These are phyloP conservation scores for Gnomoniopsis sp. DNA, from an alignment of 2,329 filamentous ascomycete genomes.

Conservation along the genomic window DNA sequence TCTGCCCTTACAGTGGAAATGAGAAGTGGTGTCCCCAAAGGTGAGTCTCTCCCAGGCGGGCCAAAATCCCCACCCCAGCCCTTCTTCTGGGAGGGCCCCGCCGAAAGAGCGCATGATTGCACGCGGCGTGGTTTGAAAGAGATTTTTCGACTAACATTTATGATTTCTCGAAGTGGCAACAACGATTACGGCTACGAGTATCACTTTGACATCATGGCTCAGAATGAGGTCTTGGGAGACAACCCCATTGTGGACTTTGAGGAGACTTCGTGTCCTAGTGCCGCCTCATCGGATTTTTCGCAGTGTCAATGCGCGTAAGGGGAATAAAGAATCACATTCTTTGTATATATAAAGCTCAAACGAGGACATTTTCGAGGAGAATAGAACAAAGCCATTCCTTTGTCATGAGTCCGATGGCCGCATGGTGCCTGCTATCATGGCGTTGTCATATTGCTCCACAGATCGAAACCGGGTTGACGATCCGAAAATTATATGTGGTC, in stretches of 20 bases:
- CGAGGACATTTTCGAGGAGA: too few species aligned
- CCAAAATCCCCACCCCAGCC: not conserved
- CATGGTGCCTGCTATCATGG: too few species aligned
- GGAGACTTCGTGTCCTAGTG: slow-evolving; percentile 2
- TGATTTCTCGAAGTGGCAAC: not conserved
- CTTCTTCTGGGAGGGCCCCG: not conserved
- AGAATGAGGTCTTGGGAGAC: slow-evolving; percentile 3
- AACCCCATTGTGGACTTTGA: slow-evolving; percentile 10
- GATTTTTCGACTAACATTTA: not conserved
- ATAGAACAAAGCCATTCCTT: too few species aligned
- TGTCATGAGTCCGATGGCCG: too few species aligned
- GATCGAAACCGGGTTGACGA: too few species aligned
- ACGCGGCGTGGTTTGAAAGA: not conserved
- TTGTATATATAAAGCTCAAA: too few species aligned
- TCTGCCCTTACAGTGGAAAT: slow-evolving; percentile 33
- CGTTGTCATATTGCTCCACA: too few species aligned
- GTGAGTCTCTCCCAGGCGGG: not conserved
- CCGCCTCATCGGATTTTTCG: not conserved
- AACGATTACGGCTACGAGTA: slow-evolving; percentile 6
- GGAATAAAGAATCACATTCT: too few species aligned
- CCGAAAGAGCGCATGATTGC: not conserved
- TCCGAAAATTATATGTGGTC: too few species aligned
- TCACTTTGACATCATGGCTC: slow-evolving; percentile 15
- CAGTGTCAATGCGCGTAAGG: slow-evolving; percentile 11
- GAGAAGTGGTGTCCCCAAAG: slow-evolving; percentile 32